Percentiles rank a stretch among this genome's conserved stretches.
These are phyloP conservation scores for Punctularia strigosozonata DNA, from an alignment of 768 basidiomycete species.

Conservation along the genomic window DNA sequence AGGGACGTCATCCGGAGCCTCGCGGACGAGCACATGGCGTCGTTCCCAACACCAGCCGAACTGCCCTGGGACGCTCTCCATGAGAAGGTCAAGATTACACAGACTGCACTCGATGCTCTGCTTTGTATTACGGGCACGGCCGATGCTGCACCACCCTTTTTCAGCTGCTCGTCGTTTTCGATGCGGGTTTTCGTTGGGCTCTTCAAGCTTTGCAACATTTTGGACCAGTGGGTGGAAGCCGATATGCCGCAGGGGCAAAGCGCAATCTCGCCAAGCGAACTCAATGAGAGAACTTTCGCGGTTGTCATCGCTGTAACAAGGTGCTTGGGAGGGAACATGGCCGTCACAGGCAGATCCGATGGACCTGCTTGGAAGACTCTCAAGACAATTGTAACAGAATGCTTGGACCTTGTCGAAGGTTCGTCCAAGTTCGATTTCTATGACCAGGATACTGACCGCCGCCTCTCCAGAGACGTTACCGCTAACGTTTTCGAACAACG, in stretches of 20 bases:
- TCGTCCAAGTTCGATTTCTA: constrained; percentile 12
- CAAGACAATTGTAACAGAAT: constrained; percentile 28
- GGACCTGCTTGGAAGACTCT: constrained; percentile 30
- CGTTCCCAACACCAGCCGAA: constrained; percentile 42
- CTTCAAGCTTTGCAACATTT: constrained; percentile 40
- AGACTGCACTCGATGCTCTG: constrained; percentile 43
- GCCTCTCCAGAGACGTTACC: too few species aligned
- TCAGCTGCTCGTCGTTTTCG: too few species aligned
- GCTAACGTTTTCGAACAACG: too few species aligned
- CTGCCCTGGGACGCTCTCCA: constrained; percentile 41
- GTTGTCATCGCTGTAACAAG: constrained; percentile 35
- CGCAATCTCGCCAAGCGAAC: constrained; percentile 29
- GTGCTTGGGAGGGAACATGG: constrained; percentile 28
- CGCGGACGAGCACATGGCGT: constrained; percentile 38
- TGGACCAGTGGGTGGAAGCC: constrained; percentile 41
- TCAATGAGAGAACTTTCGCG: constrained; percentile 35
- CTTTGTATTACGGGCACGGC: too few species aligned
- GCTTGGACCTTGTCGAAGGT: constrained; percentile 30
- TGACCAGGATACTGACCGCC: too few species aligned
- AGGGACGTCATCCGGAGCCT: constrained; percentile 16
- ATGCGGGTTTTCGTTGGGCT: constrained; percentile 38
- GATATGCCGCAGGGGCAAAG: too few species aligned
- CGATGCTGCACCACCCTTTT: too few species aligned
- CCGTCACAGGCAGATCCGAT: constrained; percentile 17
- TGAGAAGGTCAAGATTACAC: constrained; percentile 45